A percentile compares a stretch with the other conserved stretches of the same genome.
Evolutionary conservation across 2,329 filamentous ascomycete species (phyloP).

Genomic region (Rutstroemia sp.): DNA sequence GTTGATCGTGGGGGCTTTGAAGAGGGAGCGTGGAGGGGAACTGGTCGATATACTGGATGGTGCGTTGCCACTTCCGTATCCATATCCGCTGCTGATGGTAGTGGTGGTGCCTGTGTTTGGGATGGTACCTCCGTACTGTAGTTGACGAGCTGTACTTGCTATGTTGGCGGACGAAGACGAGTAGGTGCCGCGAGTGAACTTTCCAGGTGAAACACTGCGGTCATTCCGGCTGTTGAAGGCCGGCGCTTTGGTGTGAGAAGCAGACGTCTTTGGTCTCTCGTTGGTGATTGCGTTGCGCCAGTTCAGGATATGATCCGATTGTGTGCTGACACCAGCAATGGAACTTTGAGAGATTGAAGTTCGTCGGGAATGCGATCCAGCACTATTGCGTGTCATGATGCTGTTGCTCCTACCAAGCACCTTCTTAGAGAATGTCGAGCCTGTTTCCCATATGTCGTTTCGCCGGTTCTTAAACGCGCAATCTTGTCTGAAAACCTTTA

Average conservation of each 20-base stretch:
- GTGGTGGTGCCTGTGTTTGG: constrained; percentile 6
- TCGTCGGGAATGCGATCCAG: constrained; percentile 34
- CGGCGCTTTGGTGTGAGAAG: background rate
- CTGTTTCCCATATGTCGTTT: constrained; percentile 69
- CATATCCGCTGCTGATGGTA: background rate
- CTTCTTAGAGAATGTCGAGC: constrained; percentile 60
- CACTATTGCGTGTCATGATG: constrained; percentile 42
- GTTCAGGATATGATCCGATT: constrained; percentile 70
- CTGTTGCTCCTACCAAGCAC: constrained; percentile 26
- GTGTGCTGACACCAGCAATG: constrained; percentile 23
- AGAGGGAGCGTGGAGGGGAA: constrained; percentile 17
- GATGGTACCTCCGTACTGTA: constrained; percentile 18
- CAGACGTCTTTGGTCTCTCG: constrained; percentile 33
- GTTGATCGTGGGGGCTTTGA: background rate
- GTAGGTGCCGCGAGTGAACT: constrained; percentile 29
- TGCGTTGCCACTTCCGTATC: background rate
- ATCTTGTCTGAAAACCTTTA: constrained; percentile 94
- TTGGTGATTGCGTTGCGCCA: constrained; percentile 71
- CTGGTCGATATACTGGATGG: constrained; percentile 24
- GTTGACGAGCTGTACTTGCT: constrained; percentile 24
- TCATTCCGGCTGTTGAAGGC: constrained; percentile 34
- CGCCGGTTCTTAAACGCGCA: constrained; percentile 67
- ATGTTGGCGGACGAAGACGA: constrained; percentile 20
- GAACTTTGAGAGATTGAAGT: constrained; percentile 34
- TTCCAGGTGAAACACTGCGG: constrained; percentile 47